Evolutionary conservation across 176 grass and related monocot species (phyloP).

Genomic region (Carex littledalei): DNA sequence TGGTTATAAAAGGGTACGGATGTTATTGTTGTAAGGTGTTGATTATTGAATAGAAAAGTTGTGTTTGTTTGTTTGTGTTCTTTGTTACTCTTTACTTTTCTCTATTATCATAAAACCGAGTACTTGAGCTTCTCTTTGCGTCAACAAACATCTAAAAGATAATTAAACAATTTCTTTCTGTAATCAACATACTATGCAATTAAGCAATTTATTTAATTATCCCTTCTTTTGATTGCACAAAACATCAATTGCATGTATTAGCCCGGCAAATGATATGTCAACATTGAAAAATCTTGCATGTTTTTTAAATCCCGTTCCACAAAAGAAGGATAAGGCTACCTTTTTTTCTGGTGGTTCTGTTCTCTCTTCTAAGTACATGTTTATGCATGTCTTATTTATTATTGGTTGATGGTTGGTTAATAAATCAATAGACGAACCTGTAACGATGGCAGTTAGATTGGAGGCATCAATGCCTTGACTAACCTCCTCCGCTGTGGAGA

Average conservation of each 20-base stretch:
- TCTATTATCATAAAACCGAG: no score
- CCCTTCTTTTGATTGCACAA: neutral
- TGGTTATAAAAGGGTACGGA: no score
- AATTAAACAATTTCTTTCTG: neutral
- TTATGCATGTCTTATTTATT: neutral
- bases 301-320: no score
- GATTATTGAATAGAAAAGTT: no score
- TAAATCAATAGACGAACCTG: conserved; percentile 39
- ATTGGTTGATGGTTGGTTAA: neutral
- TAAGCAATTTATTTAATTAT: neutral
- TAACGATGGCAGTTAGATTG: conserved; percentile 72
- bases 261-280: no score
- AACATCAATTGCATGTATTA: neutral
- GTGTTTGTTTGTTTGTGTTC: no score
- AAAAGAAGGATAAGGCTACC: neutral
- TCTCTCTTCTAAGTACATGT: neutral
- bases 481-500: conserved; percentile 69
- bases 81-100: no score
- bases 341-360: neutral
- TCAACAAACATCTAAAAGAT: neutral
- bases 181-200: neutral
- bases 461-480: conserved; percentile 62
- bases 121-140: no score
- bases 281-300: no score
- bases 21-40: no score